Percentiles rank a stretch among this genome's conserved stretches.
phyloP scores from a whole-genome alignment of 805 yeast genomes.

The Starmerella tilneyi region DNA sequence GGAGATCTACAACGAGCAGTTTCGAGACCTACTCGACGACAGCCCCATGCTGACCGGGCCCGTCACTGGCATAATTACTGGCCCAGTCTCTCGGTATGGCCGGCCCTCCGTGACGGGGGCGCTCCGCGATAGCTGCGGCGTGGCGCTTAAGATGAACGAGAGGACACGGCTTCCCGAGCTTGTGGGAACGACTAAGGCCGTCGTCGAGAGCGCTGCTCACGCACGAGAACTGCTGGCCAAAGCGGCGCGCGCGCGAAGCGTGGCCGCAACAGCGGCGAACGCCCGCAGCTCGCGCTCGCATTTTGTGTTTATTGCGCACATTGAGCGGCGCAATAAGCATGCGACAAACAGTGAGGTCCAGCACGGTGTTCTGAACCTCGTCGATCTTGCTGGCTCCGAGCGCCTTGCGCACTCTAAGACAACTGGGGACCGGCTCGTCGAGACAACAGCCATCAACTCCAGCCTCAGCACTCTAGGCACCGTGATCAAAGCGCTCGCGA shows the following conservation, averaged over 20 bases:
- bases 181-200: conserved; percentile 46
- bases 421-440: conserved; percentile 68
- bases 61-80: not conserved
- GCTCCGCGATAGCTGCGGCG: not conserved
- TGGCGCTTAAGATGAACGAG: conserved; percentile 12
- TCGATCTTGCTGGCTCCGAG: conserved; percentile 94
- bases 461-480: conserved; percentile 83
- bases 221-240: conserved; percentile 42
- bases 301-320: conserved; percentile 57
- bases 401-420: conserved; percentile 65
- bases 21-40: conserved; percentile 52
- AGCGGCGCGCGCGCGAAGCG: conserved; percentile 56
- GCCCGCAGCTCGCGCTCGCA: conserved; percentile 87
- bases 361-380: conserved; percentile 60
- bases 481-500: conserved; percentile 64
- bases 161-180: conserved; percentile 44
- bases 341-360: conserved; percentile 34
- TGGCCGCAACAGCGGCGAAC: conserved; percentile 74
- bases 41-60: conserved; percentile 11
- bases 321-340: conserved; percentile 35
- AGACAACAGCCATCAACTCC: conserved; percentile 80
- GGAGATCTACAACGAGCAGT: conserved; percentile 79
- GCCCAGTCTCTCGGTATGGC: not conserved
- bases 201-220: conserved; percentile 39
- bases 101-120: not conserved